Evolutionary conservation across 345 rosid species (phyloP).

Genomic region (Sisymbrium altissimum): DNA sequence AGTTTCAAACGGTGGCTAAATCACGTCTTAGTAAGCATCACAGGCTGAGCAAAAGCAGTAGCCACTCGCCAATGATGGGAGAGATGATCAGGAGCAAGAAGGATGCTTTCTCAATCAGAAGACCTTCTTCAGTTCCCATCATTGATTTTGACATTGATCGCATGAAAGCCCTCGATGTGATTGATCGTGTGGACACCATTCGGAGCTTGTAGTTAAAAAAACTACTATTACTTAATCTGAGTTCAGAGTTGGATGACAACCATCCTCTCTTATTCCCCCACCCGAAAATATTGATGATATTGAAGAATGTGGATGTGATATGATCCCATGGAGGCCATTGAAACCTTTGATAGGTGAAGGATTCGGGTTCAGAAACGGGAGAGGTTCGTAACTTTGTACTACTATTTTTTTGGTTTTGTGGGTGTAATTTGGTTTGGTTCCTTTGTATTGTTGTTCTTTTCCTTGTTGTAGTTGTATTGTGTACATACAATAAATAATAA

Average conservation of each 20-base stretch:
- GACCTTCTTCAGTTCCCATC: conserved; percentile 70
- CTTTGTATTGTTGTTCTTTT: conserved; percentile 8
- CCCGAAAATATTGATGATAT: too few relatives aligned
- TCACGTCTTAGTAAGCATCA: conserved; percentile 64
- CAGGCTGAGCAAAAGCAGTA: conserved; percentile 87
- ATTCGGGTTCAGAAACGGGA: neutral
- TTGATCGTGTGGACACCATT: conserved; percentile 85
- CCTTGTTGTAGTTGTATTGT: conserved; percentile 8
- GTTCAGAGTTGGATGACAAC: too few relatives aligned
- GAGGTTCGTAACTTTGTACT: conserved; percentile 8
- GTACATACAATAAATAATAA: conserved; percentile 31
- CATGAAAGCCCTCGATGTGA: conserved; percentile 79
- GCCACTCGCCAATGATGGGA: conserved; percentile 67
- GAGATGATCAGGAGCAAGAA: conserved; percentile 42
- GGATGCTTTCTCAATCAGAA: conserved; percentile 61
- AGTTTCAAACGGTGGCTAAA: conserved; percentile 66
- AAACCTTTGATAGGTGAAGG: neutral
- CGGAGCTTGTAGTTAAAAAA: conserved; percentile 39
- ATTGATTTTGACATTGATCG: conserved; percentile 75
- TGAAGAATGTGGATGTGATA: neutral
- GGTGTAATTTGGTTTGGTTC: conserved; percentile 24
- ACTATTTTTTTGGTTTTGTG: neutral
- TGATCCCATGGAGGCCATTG: neutral
- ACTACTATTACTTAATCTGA: neutral
- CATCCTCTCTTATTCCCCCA: too few relatives aligned